phyloP scores from a whole-genome alignment of 2,329 filamentous ascomycete genomes.

The Pyrenophora seminiperda region DNA sequence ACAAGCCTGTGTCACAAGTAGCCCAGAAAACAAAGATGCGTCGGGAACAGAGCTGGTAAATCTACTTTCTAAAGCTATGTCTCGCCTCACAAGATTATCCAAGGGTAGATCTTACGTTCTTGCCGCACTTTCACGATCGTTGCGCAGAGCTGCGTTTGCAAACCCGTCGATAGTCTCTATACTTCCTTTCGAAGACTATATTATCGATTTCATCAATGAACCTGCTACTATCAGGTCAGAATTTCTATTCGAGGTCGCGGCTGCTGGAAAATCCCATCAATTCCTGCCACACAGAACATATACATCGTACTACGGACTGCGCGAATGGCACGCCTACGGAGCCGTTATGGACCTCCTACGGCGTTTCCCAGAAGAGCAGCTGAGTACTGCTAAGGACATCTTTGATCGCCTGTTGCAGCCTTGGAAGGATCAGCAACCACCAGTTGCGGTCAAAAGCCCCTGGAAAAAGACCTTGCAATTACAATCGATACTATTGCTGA shows the following conservation, averaged over 20 bases:
- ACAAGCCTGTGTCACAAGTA: constrained; percentile 18
- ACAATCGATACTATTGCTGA: constrained; percentile 53
- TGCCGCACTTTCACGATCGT: constrained; percentile 33
- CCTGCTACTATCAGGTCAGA: constrained; percentile 52
- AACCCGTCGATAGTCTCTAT: constrained; percentile 36
- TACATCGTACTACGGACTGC: constrained; percentile 52
- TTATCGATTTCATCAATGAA: constrained; percentile 48
- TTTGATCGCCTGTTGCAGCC: constrained; percentile 48
- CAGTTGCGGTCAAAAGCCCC: constrained; percentile 52
- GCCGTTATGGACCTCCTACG: constrained; percentile 53
- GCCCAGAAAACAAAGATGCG: background rate
- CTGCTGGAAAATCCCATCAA: constrained; percentile 40
- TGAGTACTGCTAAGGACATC: constrained; percentile 31
- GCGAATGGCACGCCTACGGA: constrained; percentile 52
- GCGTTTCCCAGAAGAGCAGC: constrained; percentile 42
- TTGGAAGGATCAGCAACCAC: constrained; percentile 52
- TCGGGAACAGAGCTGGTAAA: constrained; percentile 10
- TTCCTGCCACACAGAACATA: constrained; percentile 45
- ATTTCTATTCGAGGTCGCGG: constrained; percentile 53
- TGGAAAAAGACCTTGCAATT: constrained; percentile 58
- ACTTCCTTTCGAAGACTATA: constrained; percentile 48
- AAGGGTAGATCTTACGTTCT: constrained; percentile 46
- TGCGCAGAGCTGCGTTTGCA: constrained; percentile 39
- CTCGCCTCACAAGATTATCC: constrained; percentile 34
- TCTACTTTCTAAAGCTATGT: constrained; percentile 33